Percentiles rank a stretch among this genome's conserved stretches.
These are phyloP conservation scores for Yamadazyma diddensiae DNA, from an alignment of 1,139 yeast species.

Conservation along the genomic window DNA sequence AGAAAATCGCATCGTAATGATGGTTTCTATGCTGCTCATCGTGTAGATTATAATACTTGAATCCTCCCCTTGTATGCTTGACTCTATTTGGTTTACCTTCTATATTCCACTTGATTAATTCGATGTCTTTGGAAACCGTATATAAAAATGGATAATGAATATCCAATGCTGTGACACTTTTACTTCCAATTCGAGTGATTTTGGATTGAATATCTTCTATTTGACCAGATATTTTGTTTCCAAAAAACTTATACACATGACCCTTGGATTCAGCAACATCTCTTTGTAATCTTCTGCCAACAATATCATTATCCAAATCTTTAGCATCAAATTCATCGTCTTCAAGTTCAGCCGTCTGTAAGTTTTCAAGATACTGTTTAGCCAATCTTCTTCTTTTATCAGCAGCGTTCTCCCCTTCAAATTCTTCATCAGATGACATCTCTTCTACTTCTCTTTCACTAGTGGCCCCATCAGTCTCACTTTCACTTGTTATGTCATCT, in stretches of 20 bases:
- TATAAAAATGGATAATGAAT: conserved; percentile 61
- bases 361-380: conserved; percentile 81
- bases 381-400: conserved; percentile 94
- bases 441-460: conserved; percentile 36
- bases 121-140: conserved; percentile 81
- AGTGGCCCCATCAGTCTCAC: conserved; percentile 28
- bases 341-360: conserved; percentile 48
- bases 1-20: conserved; percentile 71
- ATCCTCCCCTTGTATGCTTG: conserved; percentile 66
- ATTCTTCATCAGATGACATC: conserved; percentile 64
- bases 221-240: conserved; percentile 43
- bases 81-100: conserved; percentile 54
- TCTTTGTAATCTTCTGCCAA: conserved; percentile 73
- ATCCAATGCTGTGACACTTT: conserved; percentile 53
- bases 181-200: conserved; percentile 58
- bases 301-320: conserved; percentile 83
- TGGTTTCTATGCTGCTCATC: conserved; percentile 50
- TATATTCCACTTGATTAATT: conserved; percentile 73
- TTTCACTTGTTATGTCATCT: no score
- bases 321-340: conserved; percentile 82
- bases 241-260: conserved; percentile 67
- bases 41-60: conserved; percentile 33
- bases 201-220: conserved; percentile 35
- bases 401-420: conserved; percentile 76
- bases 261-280: conserved; percentile 94